These are phyloP conservation scores for Tulasnella sp. DNA, from an alignment of 768 basidiomycete genomes.

Conservation along the genomic window DNA sequence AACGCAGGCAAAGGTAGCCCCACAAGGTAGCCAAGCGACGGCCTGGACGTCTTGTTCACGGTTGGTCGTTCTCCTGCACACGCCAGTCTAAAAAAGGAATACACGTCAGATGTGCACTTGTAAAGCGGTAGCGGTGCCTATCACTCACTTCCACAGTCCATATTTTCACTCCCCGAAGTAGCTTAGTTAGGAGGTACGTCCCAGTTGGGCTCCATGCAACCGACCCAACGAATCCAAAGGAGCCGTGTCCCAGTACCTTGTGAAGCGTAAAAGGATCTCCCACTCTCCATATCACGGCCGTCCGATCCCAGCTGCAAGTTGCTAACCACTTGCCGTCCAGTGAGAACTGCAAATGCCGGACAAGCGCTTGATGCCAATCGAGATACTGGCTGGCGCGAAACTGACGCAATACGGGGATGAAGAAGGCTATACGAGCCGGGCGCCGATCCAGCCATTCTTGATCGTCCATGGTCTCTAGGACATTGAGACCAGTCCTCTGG, in stretches of 20 bases:
- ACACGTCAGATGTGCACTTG: too few species aligned
- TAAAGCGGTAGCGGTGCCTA: background rate
- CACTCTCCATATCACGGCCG: conserved; percentile 6
- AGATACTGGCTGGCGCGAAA: conserved; percentile 47
- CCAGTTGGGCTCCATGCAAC: conserved; percentile 69
- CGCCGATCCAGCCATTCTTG: conserved; percentile 21
- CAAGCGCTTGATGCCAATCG: conserved; percentile 52
- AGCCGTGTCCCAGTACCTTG: conserved; percentile 51
- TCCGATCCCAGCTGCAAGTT: conserved; percentile 46
- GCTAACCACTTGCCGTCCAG: conserved; percentile 65
- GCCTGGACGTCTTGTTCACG: conserved; percentile 46
- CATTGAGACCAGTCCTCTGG: background rate
- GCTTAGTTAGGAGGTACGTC: conserved; percentile 48
- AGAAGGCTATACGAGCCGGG: conserved; percentile 41
- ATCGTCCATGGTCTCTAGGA: background rate
- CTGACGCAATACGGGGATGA: conserved; percentile 45
- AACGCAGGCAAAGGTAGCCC: conserved; percentile 57
- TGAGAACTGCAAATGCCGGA: conserved; percentile 63
- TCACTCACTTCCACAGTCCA: conserved; percentile 50
- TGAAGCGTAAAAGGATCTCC: conserved; percentile 44
- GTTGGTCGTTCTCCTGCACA: conserved; percentile 54
- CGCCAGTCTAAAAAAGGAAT: conserved; percentile 45
- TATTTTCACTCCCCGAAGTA: conserved; percentile 51
- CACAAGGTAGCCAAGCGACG: conserved; percentile 55
- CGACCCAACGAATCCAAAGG: conserved; percentile 57